Percentiles rank a stretch among this genome's conserved stretches.
phyloP scores from a whole-genome alignment of 257 asterid species.

The Catharanthus roseus region DNA sequence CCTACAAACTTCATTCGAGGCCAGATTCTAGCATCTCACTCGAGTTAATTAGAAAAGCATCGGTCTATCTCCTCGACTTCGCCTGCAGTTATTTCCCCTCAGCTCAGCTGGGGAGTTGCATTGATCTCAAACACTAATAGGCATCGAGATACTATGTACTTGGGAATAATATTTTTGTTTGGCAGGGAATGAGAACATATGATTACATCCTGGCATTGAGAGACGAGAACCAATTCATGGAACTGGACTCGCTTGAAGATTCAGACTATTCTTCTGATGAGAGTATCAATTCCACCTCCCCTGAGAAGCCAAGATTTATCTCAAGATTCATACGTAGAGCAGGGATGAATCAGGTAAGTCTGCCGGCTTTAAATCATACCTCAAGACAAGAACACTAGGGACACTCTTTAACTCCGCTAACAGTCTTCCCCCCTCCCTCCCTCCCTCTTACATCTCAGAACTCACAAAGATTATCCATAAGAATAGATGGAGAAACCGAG shows the following conservation, averaged over 20 bases:
- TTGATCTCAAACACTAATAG: too few species aligned
- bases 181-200: slow-evolving; percentile 94
- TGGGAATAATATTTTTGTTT: neutral
- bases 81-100: neutral
- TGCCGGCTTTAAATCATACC: neutral
- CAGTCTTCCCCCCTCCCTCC: too few species aligned
- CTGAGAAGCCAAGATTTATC: slow-evolving; percentile 43
- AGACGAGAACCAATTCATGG: slow-evolving; percentile 64
- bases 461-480: slow-evolving; percentile 58
- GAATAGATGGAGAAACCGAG: slow-evolving; percentile 62
- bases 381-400: neutral
- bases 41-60: neutral
- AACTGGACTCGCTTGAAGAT: slow-evolving; percentile 65
- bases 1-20: neutral
- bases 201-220: slow-evolving; percentile 92
- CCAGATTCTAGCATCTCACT: too few species aligned
- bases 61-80: neutral
- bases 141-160: too few species aligned
- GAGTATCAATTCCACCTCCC: slow-evolving; percentile 44
- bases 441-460: slow-evolving; percentile 32
- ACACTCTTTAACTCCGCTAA: neutral
- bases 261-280: slow-evolving; percentile 76
- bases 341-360: slow-evolving; percentile 44
- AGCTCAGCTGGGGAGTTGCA: too few species aligned
- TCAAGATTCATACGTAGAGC: slow-evolving; percentile 44